These are phyloP conservation scores for Xylaria sp. DNA, from an alignment of 2,329 filamentous ascomycete genomes.

Conservation along the genomic window DNA sequence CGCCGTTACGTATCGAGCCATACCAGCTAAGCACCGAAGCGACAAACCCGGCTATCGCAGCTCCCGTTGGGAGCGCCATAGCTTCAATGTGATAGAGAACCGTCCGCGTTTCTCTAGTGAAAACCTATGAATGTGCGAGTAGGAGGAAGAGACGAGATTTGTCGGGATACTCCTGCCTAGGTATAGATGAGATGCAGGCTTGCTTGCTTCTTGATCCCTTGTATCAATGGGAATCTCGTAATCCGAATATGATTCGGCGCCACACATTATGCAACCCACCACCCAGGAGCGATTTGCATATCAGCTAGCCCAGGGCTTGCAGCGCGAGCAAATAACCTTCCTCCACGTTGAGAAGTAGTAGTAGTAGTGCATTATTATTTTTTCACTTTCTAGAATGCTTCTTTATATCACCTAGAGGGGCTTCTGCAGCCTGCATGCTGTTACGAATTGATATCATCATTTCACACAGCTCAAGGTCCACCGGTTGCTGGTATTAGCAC, in stretches of 20 bases:
- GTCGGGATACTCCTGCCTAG: neutral
- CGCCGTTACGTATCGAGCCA: constrained; percentile 1
- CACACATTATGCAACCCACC: constrained; percentile 1
- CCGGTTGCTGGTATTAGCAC: neutral
- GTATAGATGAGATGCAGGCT: no score
- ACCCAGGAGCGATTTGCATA: neutral
- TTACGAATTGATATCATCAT: neutral
- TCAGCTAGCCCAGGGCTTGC: neutral
- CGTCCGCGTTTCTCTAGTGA: neutral
- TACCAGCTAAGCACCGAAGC: constrained; percentile 8
- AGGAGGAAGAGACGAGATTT: neutral
- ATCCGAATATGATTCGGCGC: neutral
- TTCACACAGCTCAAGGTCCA: neutral
- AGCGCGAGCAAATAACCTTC: neutral
- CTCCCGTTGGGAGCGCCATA: constrained; percentile 8
- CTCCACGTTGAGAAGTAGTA: neutral
- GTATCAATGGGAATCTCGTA: neutral
- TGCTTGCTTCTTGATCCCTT: neutral
- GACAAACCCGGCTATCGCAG: constrained; percentile 10
- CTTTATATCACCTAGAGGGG: neutral
- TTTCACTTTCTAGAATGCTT: neutral
- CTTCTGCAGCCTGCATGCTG: neutral
- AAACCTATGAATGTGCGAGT: neutral
- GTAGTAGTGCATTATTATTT: neutral
- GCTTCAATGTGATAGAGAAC: neutral